Evolutionary conservation across 805 yeast genomes (phyloP).

Genomic region (Zygotorulaspora florentina): DNA sequence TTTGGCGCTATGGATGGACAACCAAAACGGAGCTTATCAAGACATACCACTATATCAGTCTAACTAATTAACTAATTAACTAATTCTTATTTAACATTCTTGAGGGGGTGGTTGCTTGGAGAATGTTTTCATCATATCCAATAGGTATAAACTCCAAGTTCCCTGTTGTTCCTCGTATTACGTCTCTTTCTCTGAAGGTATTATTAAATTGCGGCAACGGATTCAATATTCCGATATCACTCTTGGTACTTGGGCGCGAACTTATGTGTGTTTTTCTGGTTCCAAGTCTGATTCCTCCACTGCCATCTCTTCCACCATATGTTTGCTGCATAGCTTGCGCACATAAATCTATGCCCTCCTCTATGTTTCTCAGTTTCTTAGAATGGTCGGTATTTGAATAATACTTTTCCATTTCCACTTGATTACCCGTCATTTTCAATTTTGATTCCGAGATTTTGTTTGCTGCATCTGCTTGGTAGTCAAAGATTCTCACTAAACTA

Average conservation of each 20-base stretch:
- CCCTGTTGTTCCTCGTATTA: constrained; percentile 6
- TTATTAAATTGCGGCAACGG: not conserved
- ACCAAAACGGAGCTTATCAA: too few relatives aligned
- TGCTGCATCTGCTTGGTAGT: constrained; percentile 4
- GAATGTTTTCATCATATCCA: constrained; percentile 19
- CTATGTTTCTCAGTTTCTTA: constrained; percentile 4
- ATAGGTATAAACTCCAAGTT: constrained; percentile 21
- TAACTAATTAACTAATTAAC: too few relatives aligned
- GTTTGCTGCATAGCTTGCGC: constrained; percentile 14
- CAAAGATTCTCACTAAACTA: constrained; percentile 14
- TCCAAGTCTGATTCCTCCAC: not conserved
- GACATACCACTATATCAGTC: too few relatives aligned
- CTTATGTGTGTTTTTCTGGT: not conserved
- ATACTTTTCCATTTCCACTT: not conserved
- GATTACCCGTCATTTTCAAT: not conserved
- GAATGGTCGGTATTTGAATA: not conserved
- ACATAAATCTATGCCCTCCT: constrained; percentile 14
- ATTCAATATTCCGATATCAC: not conserved
- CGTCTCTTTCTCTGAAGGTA: constrained; percentile 3
- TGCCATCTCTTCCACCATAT: constrained; percentile 5
- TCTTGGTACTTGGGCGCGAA: constrained; percentile 4
- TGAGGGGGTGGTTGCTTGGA: constrained; percentile 6
- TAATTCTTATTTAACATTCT: not conserved
- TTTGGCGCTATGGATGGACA: too few relatives aligned
- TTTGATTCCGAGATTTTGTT: not conserved